Conservation (phyloP, 345 rosid genomes). For the Sonneratia caseolaris region DNA sequence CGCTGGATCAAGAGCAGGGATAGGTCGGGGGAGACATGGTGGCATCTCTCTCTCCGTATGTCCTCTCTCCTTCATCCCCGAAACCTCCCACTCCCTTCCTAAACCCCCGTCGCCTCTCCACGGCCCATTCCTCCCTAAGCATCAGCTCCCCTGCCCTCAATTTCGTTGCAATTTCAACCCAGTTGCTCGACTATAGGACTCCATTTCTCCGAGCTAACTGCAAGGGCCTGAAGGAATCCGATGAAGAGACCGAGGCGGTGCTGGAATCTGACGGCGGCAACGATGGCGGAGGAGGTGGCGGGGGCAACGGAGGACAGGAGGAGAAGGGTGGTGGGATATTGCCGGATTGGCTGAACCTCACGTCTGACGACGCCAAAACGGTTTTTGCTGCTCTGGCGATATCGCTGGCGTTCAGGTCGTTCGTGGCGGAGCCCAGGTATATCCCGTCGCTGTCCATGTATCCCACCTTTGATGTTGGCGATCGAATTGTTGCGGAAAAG, state of each 20-base stretch:
- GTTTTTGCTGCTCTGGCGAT: constrained; percentile 64
- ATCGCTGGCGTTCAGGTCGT: constrained; percentile 73
- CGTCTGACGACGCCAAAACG: constrained; percentile 70
- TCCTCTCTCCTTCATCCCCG: neutral
- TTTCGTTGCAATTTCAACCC: constrained; percentile 4
- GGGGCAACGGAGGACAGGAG: constrained; percentile 30
- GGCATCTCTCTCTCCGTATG: neutral
- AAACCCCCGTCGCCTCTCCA: neutral
- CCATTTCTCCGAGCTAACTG: constrained; percentile 18
- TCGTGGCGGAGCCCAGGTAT: constrained; percentile 88
- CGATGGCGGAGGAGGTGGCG: constrained; percentile 40
- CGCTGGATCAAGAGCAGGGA: neutral
- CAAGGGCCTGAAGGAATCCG: constrained; percentile 33
- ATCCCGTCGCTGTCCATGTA: constrained; percentile 98
- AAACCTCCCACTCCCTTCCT: neutral
- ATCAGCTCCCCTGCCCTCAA: neutral
- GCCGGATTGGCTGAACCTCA: constrained; percentile 69
- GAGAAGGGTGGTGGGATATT: constrained; percentile 29
- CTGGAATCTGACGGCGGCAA: constrained; percentile 24
- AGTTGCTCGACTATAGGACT: neutral
- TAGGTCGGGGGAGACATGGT: neutral
- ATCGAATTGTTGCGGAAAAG: constrained; percentile 90
- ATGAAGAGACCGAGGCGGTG: constrained; percentile 33
- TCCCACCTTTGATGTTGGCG: constrained; percentile 97
- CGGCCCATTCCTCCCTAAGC: neutral